Evolutionary conservation across 768 basidiomycete genomes (phyloP).

Genomic region (Podaxis sp.): DNA sequence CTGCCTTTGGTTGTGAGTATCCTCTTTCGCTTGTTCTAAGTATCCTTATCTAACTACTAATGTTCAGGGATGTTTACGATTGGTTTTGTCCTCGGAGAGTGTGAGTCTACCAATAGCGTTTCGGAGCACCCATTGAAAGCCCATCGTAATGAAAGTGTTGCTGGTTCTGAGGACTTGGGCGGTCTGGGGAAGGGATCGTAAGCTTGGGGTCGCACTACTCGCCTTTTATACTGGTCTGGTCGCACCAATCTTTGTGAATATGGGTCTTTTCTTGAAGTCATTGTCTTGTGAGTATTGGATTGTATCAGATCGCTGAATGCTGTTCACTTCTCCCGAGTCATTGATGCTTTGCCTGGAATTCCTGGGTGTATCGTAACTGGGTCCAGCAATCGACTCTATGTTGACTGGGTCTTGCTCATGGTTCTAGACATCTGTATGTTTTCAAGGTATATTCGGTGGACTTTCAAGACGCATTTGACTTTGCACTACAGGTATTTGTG

Average conservation of each 20-base stretch:
- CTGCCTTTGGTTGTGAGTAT: not conserved
- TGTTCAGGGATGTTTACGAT: not conserved
- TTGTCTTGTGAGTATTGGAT: not conserved
- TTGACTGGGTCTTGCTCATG: slow-evolving; percentile 12
- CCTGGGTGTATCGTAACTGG: slow-evolving; percentile 2
- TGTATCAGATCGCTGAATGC: not conserved
- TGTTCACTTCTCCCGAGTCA: not conserved
- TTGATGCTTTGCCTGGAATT: not conserved
- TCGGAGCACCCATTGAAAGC: not conserved
- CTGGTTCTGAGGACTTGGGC: slow-evolving; percentile 12
- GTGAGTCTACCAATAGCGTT: not conserved
- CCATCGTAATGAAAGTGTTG: not conserved
- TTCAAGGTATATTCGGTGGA: not conserved
- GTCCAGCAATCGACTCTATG: slow-evolving; percentile 3
- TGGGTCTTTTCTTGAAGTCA: not conserved
- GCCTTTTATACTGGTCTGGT: slow-evolving; percentile 6
- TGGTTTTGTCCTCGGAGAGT: not conserved
- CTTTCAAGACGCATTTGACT: not conserved
- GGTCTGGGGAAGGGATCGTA: slow-evolving; percentile 10
- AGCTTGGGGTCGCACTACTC: not conserved
- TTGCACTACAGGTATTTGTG: not conserved
- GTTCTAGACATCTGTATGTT: slow-evolving; percentile 8
- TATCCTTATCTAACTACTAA: not conserved
- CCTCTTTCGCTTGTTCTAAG: not conserved
- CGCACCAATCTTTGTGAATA: slow-evolving; percentile 1